phyloP scores from a whole-genome alignment of 768 basidiomycete genomes.

The Phlebiopsis flavidoalba region DNA sequence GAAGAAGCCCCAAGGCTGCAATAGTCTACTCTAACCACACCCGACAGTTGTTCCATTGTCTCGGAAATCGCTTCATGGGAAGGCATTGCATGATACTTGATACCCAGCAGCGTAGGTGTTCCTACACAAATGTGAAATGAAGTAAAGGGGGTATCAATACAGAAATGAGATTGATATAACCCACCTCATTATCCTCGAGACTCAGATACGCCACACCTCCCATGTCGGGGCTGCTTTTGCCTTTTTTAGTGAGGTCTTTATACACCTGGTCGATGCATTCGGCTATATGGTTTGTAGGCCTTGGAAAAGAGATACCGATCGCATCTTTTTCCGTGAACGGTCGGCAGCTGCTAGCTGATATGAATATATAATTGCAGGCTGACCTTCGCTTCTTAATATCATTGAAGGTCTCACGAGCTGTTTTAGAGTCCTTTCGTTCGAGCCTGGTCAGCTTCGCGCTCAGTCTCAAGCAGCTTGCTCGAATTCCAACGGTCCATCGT shows the following conservation, averaged over 20 bases:
- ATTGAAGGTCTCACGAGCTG: slow-evolving; percentile 88
- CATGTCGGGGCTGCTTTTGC: slow-evolving; percentile 81
- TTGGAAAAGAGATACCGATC: slow-evolving; percentile 95
- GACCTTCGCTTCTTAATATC: slow-evolving; percentile 81
- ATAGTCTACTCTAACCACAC: slow-evolving; percentile 99
- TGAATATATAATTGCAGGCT: neutral
- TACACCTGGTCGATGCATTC: slow-evolving; percentile 94
- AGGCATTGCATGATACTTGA: slow-evolving; percentile 99
- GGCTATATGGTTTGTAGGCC: slow-evolving; percentile 94
- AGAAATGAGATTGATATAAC: neutral
- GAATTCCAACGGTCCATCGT: slow-evolving; percentile 88
- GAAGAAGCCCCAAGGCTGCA: slow-evolving; percentile 84
- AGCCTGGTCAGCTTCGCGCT: slow-evolving; percentile 89
- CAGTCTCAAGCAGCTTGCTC: slow-evolving; percentile 78
- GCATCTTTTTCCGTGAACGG: slow-evolving; percentile 33
- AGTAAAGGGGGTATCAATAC: slow-evolving; percentile 15
- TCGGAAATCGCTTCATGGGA: slow-evolving; percentile 98
- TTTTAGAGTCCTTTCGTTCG: slow-evolving; percentile 86
- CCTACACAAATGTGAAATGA: slow-evolving; percentile 44
- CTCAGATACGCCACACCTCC: slow-evolving; percentile 96
- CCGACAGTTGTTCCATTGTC: slow-evolving; percentile 99
- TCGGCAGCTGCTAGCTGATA: neutral
- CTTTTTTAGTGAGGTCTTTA: slow-evolving; percentile 94
- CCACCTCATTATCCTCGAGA: slow-evolving; percentile 91
- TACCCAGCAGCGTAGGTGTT: slow-evolving; percentile 81